Base-by-base conservation (phyloP, 192 early-diverging fungal species). In the Funneliformis mosseae region DNA sequence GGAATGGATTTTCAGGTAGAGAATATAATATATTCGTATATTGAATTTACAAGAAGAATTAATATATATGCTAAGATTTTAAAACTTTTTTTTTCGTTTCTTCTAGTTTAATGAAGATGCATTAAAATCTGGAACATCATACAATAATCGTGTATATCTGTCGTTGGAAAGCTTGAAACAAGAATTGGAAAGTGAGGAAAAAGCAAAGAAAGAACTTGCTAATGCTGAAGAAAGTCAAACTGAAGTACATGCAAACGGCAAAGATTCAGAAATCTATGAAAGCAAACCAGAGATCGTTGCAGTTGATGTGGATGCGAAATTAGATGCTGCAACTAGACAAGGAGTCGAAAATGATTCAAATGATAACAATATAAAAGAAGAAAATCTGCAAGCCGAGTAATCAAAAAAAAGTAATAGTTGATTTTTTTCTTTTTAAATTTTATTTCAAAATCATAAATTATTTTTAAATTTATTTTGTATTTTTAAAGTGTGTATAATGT, bases 1-100 rank as follows among this genome's bases (percentile, higher is more conserved):
- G 50, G 83, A 5, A 68, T 86, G 68, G 85, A 86, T 64, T 86
- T 86, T n/a, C 83, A 83, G 83, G 85, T 86, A 82, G 14, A 33
- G 18, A 50, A 38, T 61, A 60, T 61, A 12, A 14, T 25, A 38
- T 60, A 16, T 11, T 6, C 18, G 5, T 39, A 46, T 69, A 48
- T 48, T 55, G 12, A 3, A 45, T 16, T 5, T 33, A 5, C 43
- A 27, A 7, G 45, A 18, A 38, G 21, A 23, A 11, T 8, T 25
- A 46, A 0, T 55, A 59, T 33, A 27, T 43, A 11, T 59, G 6
- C 11, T 8, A 33, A 41, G 41, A 42, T 69, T 21, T 16, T 3
- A 28, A 55, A 33, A n/a, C n/a, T n/a, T n/a, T 41, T 28, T 50
- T 74, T 48, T 48, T 74, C 11, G 27, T 28, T n/a, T 23, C 28